phyloP scores from a whole-genome alignment of 768 basidiomycete genomes.

The Russula vinacea region DNA sequence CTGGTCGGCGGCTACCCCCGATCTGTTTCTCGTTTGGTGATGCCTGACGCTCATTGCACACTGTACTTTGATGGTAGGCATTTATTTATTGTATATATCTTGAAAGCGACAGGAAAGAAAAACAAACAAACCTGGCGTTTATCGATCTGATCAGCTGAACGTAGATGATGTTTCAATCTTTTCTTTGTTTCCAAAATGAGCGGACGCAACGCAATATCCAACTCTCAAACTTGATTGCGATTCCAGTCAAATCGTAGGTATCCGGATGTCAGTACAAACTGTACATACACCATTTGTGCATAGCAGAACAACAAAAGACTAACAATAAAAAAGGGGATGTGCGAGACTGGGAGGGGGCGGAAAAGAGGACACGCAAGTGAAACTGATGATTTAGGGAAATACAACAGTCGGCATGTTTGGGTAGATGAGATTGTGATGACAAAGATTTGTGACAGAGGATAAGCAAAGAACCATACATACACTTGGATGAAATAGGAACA shows the following conservation, averaged over 20 bases:
- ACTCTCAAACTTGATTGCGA: not conserved
- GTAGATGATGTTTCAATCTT: not conserved
- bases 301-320: conserved; percentile 13
- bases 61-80: too few species aligned
- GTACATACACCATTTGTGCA: conserved; percentile 19
- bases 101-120: not conserved
- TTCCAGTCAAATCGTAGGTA: not conserved
- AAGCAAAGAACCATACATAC: conserved; percentile 10
- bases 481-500: conserved; percentile 16
- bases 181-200: not conserved
- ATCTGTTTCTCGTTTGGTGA: too few species aligned
- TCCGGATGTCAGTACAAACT: conserved; percentile 8
- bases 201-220: not conserved
- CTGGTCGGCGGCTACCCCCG: too few species aligned
- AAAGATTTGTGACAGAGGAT: conserved; percentile 12
- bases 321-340: not conserved
- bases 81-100: not conserved
- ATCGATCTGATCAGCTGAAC: not conserved
- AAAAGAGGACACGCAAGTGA: not conserved
- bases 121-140: not conserved
- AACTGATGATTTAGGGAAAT: not conserved
- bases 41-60: too few species aligned
- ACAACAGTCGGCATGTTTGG: conserved; percentile 15
- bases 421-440: conserved; percentile 12
- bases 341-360: not conserved